Evolutionary conservation across 2,329 filamentous ascomycete species (phyloP).

Genomic region (Pseudogymnoascus sp.): DNA sequence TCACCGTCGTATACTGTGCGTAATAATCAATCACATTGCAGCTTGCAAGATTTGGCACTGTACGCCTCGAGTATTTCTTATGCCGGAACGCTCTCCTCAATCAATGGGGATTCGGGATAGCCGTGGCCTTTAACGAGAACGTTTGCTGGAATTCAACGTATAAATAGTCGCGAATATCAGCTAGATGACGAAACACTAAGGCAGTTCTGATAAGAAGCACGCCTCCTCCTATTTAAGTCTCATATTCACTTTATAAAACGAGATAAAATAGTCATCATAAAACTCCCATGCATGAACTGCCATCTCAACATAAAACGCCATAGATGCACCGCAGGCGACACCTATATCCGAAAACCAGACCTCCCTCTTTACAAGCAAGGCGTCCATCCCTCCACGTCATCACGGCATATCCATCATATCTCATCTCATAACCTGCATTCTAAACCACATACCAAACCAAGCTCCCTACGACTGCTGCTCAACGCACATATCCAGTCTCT

Average conservation of each 20-base stretch:
- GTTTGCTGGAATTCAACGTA: background rate
- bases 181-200: background rate
- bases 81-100: no score
- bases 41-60: no score
- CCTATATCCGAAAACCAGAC: background rate
- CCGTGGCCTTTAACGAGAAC: no score
- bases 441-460: background rate
- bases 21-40: no score
- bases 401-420: background rate
- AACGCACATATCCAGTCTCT: slow-evolving; percentile 17
- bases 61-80: no score
- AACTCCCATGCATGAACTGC: background rate
- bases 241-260: background rate
- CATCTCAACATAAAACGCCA: background rate
- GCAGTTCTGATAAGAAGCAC: background rate
- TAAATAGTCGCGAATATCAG: background rate
- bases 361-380: background rate
- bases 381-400: background rate
- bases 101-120: no score
- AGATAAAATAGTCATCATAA: background rate
- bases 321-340: background rate
- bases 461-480: background rate
- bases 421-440: background rate
- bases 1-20: no score
- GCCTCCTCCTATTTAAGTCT: background rate